Base-by-base conservation (phyloP, 2,329 filamentous ascomycete species). In the Cordyceps militaris region DNA sequence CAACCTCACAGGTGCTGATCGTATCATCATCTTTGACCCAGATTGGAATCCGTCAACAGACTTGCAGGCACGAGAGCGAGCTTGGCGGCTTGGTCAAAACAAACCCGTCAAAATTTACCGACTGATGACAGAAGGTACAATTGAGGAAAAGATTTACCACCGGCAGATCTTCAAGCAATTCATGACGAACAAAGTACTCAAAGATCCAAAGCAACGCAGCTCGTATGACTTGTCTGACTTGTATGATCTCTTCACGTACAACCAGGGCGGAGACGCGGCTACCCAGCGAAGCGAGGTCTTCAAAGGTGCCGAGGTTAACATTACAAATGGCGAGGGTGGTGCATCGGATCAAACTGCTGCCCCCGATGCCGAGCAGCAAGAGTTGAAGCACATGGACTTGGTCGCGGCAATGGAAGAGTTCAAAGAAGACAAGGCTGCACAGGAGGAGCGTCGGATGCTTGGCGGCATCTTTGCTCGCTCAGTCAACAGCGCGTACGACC, bases 31-130 rank as follows among this genome's bases (percentile, higher is more conserved):
- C 56, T 99, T 94, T 67, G 95, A 99, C 66, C 95, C 94, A 0
- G 94, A 99, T 69, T 99, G 94, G 94, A 97, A 97, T 66, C 94
- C 93, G 2, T 97, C 93, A 0, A 97, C 93, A 0, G 94, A 99
- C 67, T 79, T 97, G 26, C 94, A 99, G 73, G 94, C 94, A 16
- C 86, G 94, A 49, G 94, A 99, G 72, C 84, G 94, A 66, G 94
- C 95, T 6, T 99, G 94, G 94, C 85, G 94, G 58, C 76, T 99
- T 2, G 94, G 94, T 0, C 94, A 99, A 74, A 97, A 95, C 71
- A 87, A 88, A 56, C 91, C 96, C 49, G 94, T 99, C 28, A 92
- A 91, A 4, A 96, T 99, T 23, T 99, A 97, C 70, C 88, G 95
- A 36, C 79, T 99, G n/a, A 96, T 99, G 89, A 96, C 91, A 4